A percentile compares a stretch with the other conserved stretches of the same genome.
Evolutionary conservation across 305 asterid genomes (phyloP).

Genomic region (Solanum hybrid): DNA sequence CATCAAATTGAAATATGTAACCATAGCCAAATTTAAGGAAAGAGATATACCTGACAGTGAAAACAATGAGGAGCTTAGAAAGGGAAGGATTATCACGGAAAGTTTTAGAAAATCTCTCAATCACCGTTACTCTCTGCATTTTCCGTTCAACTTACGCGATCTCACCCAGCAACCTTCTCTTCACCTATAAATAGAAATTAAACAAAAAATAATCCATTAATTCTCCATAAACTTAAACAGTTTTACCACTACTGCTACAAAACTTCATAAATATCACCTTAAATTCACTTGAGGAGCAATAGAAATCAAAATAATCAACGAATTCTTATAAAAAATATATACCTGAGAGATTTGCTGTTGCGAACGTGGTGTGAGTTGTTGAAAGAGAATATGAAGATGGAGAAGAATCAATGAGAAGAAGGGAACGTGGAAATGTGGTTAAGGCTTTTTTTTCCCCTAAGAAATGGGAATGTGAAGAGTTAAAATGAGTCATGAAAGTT

Average conservation of each 20-base stretch:
- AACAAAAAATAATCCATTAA: neutral
- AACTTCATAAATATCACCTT: neutral
- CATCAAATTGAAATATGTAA: neutral
- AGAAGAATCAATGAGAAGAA: neutral
- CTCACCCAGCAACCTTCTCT: neutral
- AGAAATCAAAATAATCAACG: neutral
- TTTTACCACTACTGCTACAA: neutral
- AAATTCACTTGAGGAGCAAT: neutral
- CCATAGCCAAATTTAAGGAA: neutral
- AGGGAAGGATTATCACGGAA: constrained; percentile 56
- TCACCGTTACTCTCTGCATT: constrained; percentile 38
- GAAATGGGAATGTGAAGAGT: neutral
- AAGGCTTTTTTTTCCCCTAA: neutral
- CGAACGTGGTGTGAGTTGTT: constrained; percentile 3
- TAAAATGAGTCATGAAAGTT: neutral
- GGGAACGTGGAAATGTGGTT: neutral
- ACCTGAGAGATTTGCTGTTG: neutral
- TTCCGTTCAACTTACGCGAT: neutral
- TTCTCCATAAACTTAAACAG: neutral
- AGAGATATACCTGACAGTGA: constrained; percentile 51
- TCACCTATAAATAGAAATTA: neutral
- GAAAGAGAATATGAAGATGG: neutral
- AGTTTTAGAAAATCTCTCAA: constrained; percentile 45
- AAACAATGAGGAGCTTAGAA: constrained; percentile 49
- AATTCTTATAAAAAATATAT: neutral